phyloP scores from a whole-genome alignment of 306 rosid genomes.

The Vicia villosa region DNA sequence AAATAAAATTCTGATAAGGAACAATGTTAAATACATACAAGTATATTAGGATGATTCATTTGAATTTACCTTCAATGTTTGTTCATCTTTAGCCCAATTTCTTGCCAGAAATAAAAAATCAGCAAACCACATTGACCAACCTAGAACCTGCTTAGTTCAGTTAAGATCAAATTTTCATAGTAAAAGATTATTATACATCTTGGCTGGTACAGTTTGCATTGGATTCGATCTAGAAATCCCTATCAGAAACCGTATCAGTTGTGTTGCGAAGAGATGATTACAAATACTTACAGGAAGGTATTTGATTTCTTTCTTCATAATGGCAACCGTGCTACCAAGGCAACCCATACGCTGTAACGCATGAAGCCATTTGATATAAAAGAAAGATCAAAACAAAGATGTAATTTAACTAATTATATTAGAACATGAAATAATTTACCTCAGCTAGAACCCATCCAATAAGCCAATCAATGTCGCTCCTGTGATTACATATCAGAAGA shows the following conservation, averaged over 20 bases:
- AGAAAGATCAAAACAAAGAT: background rate
- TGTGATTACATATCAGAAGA: constrained; percentile 80
- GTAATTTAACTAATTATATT: background rate
- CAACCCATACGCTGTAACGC: constrained; percentile 74
- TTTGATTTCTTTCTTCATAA: constrained; percentile 73
- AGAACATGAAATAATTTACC: constrained; percentile 42
- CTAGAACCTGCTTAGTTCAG: constrained; percentile 61
- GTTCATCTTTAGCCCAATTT: constrained; percentile 77
- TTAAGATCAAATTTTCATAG: background rate
- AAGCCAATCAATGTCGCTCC: constrained; percentile 97
- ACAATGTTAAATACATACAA: background rate
- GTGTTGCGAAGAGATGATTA: background rate
- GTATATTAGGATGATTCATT: background rate
- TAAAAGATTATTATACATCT: too few relatives aligned
- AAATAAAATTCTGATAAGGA: background rate
- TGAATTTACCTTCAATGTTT: constrained; percentile 56
- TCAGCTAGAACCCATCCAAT: constrained; percentile 89
- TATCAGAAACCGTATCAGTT: too few relatives aligned
- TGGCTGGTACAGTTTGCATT: too few relatives aligned
- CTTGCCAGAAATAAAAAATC: constrained; percentile 81
- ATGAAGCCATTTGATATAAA: background rate
- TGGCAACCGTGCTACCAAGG: constrained; percentile 82
- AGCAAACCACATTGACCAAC: constrained; percentile 99
- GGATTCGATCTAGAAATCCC: too few relatives aligned
- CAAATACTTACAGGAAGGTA: constrained; percentile 69